phyloP scores from a whole-genome alignment of 2,329 filamentous ascomycete genomes.

The Penicillium sp. region DNA sequence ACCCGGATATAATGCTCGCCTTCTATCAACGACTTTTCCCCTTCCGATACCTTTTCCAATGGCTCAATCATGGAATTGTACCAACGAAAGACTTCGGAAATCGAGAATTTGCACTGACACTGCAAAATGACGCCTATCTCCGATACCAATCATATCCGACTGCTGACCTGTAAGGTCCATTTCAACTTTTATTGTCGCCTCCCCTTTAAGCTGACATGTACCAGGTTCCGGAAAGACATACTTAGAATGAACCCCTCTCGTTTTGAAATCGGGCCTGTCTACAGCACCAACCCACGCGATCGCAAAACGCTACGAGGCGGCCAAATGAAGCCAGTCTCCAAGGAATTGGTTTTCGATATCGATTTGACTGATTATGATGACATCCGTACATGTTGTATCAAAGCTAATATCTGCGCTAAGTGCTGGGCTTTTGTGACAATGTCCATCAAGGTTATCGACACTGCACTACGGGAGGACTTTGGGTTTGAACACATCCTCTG shows the following conservation, averaged over 20 bases:
- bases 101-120: constrained; percentile 91
- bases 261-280: constrained; percentile 98
- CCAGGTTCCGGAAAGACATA: constrained; percentile 83
- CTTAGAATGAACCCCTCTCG: constrained; percentile 82
- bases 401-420: constrained; percentile 87
- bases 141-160: constrained; percentile 81
- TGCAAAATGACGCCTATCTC: constrained; percentile 88
- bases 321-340: constrained; percentile 81
- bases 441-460: constrained; percentile 91
- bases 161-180: constrained; percentile 55
- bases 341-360: constrained; percentile 98
- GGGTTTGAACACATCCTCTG: constrained; percentile 96
- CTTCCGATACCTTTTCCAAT: constrained; percentile 92
- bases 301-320: constrained; percentile 77
- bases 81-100: constrained; percentile 86
- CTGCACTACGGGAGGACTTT: constrained; percentile 86
- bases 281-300: constrained; percentile 88
- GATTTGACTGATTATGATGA: constrained; percentile 99
- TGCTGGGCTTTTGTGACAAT: constrained; percentile 98
- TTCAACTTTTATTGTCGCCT: neutral
- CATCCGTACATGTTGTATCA: constrained; percentile 89
- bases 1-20: constrained; percentile 81
- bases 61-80: constrained; percentile 89
- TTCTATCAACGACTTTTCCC: constrained; percentile 97
- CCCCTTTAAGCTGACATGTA: constrained; percentile 19